Evolutionary conservation across 805 yeast genomes (phyloP), one percentile per base, ranked within the genome.

Genomic region (Debaryomyces maramus): DNA sequence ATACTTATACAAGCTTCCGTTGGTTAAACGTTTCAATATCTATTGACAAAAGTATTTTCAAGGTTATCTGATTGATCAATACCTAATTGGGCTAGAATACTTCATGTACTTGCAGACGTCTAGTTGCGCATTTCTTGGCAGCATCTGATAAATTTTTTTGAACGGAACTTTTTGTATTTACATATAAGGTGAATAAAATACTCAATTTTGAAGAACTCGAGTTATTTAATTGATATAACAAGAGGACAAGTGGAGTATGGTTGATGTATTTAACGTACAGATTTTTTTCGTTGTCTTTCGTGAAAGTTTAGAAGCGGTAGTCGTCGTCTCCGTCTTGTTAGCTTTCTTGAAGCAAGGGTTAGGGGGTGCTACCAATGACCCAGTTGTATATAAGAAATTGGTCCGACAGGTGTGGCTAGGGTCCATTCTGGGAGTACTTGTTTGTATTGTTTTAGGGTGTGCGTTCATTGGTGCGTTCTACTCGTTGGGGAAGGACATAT

Each of bases 391-490:
- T 65, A 81, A 78, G 50, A 73, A 71, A 40, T 68, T 91, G 46
- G 63, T 73, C n/a, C 69, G 66, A 59, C 98, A 91, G 60, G 91
- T 91, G 37, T 91, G 97, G 97, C 34, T 72, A 3, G 99, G 99
- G 41, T 76, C 93, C 2, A 60, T 68, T 4, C 34, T 70, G 3
- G 99, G 98, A 50, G 72, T 91, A 21, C 48, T 85, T 19, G 64
- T 88, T 36, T 91, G 98, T 83, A 55, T 91, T 36, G 74, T 80
- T 40, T 71, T 91, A 47, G 99, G 99, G 63, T 84, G 86, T 67
- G 96, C 89, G 41, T 90, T 91, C 68, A 90, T 91, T 61, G 99
- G 96, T 64, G 89, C 88, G 16, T 91, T 88, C 71, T 91, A 91
- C 63, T 68, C 85, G 26, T 73, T 85, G 36, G 82, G 84, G 48